Conservation (phyloP, 805 yeast genomes). For the Yamadazyma tumulicola region DNA sequence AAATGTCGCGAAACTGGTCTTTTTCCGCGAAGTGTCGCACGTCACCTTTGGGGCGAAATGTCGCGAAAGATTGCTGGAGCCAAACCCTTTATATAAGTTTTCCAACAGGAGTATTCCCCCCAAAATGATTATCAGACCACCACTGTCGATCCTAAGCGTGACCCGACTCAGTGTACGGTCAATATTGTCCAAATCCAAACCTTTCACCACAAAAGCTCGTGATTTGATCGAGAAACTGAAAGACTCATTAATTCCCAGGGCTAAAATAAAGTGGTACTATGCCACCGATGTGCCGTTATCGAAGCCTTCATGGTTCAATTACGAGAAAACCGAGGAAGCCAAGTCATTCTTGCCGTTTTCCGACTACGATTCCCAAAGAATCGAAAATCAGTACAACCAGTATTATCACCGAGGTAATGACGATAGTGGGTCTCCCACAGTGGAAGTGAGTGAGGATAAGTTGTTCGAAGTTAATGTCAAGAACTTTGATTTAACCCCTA, state of each 20-base stretch:
- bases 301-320: constrained; percentile 61
- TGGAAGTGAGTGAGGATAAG: constrained; percentile 77
- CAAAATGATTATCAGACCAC: no score
- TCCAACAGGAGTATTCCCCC: no score
- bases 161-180: constrained; percentile 1
- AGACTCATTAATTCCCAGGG: constrained; percentile 11
- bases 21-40: no score
- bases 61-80: no score
- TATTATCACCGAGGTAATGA: constrained; percentile 10
- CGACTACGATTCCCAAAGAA: constrained; percentile 51
- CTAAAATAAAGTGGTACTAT: constrained; percentile 63
- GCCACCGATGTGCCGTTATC: constrained; percentile 74
- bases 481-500: constrained; percentile 55
- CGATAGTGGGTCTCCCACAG: constrained; percentile 14
- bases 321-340: constrained; percentile 49
- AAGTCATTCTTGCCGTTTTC: constrained; percentile 67
- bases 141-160: neutral
- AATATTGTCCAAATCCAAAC: constrained; percentile 6
- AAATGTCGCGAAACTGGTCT: no score
- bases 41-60: no score
- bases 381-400: constrained; percentile 51
- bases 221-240: constrained; percentile 4
- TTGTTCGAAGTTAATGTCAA: constrained; percentile 68
- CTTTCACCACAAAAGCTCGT: constrained; percentile 11
- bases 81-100: no score